Evolutionary conservation across 192 early-diverging fungal species (phyloP), one percentile per base, ranked within the genome.

Genomic region (Backusella westeae): DNA sequence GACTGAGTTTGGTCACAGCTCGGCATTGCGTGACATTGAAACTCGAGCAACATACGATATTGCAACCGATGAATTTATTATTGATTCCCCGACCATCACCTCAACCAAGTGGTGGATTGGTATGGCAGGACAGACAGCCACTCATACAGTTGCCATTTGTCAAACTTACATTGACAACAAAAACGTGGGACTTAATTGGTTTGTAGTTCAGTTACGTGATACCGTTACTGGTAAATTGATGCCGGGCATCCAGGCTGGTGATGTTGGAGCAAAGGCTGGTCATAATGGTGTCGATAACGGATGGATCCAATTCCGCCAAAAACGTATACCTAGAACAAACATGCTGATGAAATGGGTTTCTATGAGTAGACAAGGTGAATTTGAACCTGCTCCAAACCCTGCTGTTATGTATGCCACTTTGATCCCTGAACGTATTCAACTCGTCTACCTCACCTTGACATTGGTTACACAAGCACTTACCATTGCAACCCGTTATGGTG

Each of bases 81-180:
- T 92, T 59, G 77, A 90, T 35, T 88, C 89, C 41, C 89, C 91
- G 23, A 85, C 86, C 21, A 77, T 92, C 38, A 88, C 81, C 3
- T 46, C 87, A 42, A 92, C 87, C 3, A 92, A 92, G 75, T 91
- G 90, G 89, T 90, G 89, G 89, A 90, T 92, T 80, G 91, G 91
- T 42, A 83, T 87, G 84, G 85, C 85, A 34, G 89, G 85, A 1
- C 83, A 90, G 67, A 90, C 89, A n/a, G 89, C 90, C 32, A 92
- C 89, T 5, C 90, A 92, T 72, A 85, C 90, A 69, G 87, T 90
- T 38, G 87, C 80, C 26, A 80, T 90, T 75, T 84, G 86, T 69
- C 89, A 91, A 80, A 90, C 90, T 4, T 79, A 87, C 41, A 77
- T 92, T 32, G 74, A 90, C 66, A 85, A 83, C 4, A 85, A 90